Evolutionary conservation across 352 stramenopile species (phyloP).

Genomic region (Chrysophaeum taylorii): DNA sequence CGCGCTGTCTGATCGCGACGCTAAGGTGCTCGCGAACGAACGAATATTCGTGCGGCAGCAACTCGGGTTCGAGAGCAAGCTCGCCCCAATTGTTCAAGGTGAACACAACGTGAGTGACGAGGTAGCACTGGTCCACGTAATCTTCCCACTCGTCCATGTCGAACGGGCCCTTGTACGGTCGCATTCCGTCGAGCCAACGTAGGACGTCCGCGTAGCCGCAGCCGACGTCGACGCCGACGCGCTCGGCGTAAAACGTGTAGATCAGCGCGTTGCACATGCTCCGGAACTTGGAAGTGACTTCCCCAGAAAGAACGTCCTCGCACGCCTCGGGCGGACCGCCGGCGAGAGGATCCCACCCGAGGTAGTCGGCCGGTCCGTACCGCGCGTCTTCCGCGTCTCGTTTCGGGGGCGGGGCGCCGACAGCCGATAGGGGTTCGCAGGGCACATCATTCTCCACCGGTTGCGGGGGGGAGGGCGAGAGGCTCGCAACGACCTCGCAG

Average conservation of each 20-base stretch:
- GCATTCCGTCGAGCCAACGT: conserved; percentile 56
- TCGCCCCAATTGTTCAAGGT: conserved; percentile 66
- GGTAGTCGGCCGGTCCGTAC: conserved; percentile 43
- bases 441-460: too few species aligned
- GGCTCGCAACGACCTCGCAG: conserved; percentile 55
- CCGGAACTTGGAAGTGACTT: conserved; percentile 9
- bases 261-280: conserved; percentile 24
- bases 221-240: conserved; percentile 17
- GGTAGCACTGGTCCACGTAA: conserved; percentile 64
- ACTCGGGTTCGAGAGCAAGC: conserved; percentile 48
- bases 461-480: too few species aligned
- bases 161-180: conserved; percentile 61
- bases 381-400: conserved; percentile 23
- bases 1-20: conserved; percentile 31
- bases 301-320: conserved; percentile 47
- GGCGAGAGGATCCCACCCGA: conserved; percentile 59
- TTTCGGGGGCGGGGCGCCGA: conserved; percentile 29
- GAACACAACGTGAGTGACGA: conserved; percentile 67
- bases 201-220: conserved; percentile 42
- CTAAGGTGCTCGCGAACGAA: conserved; percentile 43
- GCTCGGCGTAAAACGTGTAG: conserved; percentile 23
- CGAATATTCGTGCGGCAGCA: conserved; percentile 75
- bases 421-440: not conserved
- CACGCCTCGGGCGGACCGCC: conserved; percentile 31
- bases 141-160: conserved; percentile 51